phyloP scores from a whole-genome alignment of 2,329 filamentous ascomycete species.

The Diaporthe amygdali region DNA sequence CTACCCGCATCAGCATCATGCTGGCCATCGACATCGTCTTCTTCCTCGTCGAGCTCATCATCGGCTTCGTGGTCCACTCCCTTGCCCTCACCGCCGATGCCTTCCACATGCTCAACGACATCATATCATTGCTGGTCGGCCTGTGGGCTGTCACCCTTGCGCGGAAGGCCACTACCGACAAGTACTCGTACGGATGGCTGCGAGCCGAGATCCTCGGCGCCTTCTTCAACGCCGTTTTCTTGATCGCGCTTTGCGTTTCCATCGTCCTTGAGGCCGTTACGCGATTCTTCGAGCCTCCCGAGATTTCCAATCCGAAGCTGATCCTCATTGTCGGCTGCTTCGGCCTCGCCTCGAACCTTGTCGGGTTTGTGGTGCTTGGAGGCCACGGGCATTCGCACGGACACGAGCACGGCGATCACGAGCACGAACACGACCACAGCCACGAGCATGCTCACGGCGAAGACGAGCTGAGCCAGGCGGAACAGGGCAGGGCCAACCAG shows the following conservation, averaged over 20 bases:
- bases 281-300: constrained; percentile 88
- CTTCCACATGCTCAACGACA: constrained; percentile 99
- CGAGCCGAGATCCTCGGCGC: constrained; percentile 96
- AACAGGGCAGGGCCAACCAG: constrained; percentile 54
- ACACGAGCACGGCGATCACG: constrained; percentile 57
- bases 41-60: constrained; percentile 86
- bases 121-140: constrained; percentile 89
- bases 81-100: constrained; percentile 94
- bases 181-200: constrained; percentile 97
- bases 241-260: constrained; percentile 93
- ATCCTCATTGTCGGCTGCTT: constrained; percentile 89
- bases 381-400: constrained; percentile 89
- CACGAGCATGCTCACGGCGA: constrained; percentile 39
- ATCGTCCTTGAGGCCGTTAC: constrained; percentile 96
- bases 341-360: constrained; percentile 85
- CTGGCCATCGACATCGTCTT: constrained; percentile 88
- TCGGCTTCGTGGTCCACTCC: constrained; percentile 87
- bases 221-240: constrained; percentile 95
- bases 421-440: constrained; percentile 51
- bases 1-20: constrained; percentile 89
- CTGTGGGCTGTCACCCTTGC: constrained; percentile 94
- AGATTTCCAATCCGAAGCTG: constrained; percentile 82
- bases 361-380: constrained; percentile 89
- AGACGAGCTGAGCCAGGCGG: constrained; percentile 46
- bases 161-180: constrained; percentile 82